These are phyloP conservation scores for Hebeloma cylindrosporum DNA, from an alignment of 768 basidiomycete species.

Conservation along the genomic window DNA sequence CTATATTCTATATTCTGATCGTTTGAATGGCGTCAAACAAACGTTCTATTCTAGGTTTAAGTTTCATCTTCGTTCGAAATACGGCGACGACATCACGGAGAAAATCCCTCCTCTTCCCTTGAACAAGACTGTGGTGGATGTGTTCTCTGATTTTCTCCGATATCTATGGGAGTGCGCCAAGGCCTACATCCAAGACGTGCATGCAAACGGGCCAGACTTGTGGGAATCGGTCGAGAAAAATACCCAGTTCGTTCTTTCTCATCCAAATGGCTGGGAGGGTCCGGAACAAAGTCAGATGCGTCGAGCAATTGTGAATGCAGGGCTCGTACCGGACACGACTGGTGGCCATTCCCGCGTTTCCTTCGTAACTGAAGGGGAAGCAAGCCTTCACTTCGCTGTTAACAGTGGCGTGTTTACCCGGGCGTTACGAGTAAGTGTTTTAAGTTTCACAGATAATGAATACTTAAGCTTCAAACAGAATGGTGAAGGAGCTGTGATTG, in stretches of 20 bases:
- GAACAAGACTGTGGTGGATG: conserved; percentile 26
- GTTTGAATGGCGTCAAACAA: background rate
- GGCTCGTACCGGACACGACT: conserved; percentile 42
- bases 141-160: conserved; percentile 43
- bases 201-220: conserved; percentile 36
- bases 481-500: conserved; percentile 47
- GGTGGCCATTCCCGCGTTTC: conserved; percentile 44
- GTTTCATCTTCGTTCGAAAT: conserved; percentile 33
- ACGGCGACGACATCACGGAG: conserved; percentile 14
- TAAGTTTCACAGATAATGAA: no score
- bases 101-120: conserved; percentile 36
- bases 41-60: conserved; percentile 30
- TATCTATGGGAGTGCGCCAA: conserved; percentile 40
- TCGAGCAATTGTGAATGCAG: conserved; percentile 46
- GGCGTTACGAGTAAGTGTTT: conserved; percentile 26
- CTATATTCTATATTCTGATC: conserved; percentile 8
- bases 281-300: conserved; percentile 55
- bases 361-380: conserved; percentile 65
- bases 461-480: conserved; percentile 26
- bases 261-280: conserved; percentile 64
- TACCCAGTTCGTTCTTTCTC: conserved; percentile 40
- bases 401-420: conserved; percentile 37
- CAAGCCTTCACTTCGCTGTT: conserved; percentile 57
- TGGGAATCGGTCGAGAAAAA: conserved; percentile 36
- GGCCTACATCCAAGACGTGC: conserved; percentile 39